Conservation (phyloP, 192 early-diverging fungal genomes). For the Gonapodya prolifera region DNA sequence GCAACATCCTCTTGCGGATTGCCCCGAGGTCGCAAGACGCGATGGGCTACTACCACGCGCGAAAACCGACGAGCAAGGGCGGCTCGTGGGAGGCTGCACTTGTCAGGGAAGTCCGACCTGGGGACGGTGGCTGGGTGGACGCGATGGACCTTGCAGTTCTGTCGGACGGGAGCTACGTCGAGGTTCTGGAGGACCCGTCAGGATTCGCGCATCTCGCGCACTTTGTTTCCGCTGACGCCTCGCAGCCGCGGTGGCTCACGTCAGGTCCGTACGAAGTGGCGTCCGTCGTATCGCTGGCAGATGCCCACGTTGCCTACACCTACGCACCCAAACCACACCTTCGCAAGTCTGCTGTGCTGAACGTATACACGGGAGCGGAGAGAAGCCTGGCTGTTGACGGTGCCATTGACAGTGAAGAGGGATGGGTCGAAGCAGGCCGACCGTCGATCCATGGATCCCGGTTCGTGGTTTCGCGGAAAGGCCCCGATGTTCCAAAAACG, state of each 20-base stretch:
- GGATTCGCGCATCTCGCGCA: neutral
- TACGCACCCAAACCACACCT: neutral
- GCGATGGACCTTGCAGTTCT: neutral
- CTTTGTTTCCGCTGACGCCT: neutral
- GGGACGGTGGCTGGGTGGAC: neutral
- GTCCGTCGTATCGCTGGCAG: neutral
- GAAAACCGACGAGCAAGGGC: neutral
- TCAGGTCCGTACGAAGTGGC: neutral
- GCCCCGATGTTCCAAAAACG: neutral
- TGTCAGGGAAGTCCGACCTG: neutral
- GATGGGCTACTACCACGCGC: neutral
- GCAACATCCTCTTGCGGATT: neutral
- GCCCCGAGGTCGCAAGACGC: neutral
- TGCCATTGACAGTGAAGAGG: neutral
- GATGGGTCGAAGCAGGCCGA: neutral
- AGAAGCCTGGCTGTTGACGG: neutral
- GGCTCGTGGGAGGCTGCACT: neutral
- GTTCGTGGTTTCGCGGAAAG: neutral
- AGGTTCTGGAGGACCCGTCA: neutral
- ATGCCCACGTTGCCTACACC: neutral
- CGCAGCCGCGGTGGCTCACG: neutral
- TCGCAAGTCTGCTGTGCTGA: neutral
- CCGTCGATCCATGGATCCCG: neutral
- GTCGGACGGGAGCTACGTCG: neutral
- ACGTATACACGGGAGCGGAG: neutral